Evolutionary conservation across 169 alveolate species (phyloP), one percentile per base, ranked within the genome.

Genomic region (Plasmodium blacklocki): DNA sequence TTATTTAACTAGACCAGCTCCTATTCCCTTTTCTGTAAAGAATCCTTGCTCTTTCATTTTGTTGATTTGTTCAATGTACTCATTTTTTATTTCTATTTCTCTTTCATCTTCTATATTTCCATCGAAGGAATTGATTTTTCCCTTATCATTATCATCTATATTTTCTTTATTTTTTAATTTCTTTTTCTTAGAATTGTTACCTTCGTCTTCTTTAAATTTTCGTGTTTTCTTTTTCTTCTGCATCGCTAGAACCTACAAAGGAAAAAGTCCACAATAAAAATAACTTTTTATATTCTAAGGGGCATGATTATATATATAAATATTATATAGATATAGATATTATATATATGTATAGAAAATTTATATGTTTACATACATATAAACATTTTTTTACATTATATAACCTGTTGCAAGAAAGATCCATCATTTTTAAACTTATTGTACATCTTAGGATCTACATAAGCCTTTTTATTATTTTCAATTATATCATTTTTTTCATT

Each of bases 11-110:
- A 78, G 23, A 5, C 89, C 89, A 21, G 89, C 89, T 15, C 89
- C 89, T 54, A 78, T 64, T 23, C 89, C 89, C 73, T 78, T 78
- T 49, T 78, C 89, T 12, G 89, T 78, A 59, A 78, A 78, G 29
- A 78, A 66, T 14, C 89, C 89, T 54, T 78, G 75, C 60, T 78
- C 89, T 8, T 78, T 78, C 89, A 78, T 78, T 78, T 66, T 78
- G 21, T 78, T 78, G 9, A 78, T 78, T 71, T 78, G 64, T 63
- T 78, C 89, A 45, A 78, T 29, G 63, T 78, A 78, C 21, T 78
- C 89, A 26, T 78, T 78, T 59, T 78, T 66, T 21, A 78, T 78
- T 49, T 68, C 62, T 14, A 21, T 59, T 78, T 78, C 89, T 54
- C 89, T 15, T 78, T 78, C 89, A 58, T 78, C 89, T 66, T 78